Evolutionary conservation across 169 alveolate genomes (phyloP), one percentile per base, ranked within the genome.

Genomic region (Plasmodium sp.): DNA sequence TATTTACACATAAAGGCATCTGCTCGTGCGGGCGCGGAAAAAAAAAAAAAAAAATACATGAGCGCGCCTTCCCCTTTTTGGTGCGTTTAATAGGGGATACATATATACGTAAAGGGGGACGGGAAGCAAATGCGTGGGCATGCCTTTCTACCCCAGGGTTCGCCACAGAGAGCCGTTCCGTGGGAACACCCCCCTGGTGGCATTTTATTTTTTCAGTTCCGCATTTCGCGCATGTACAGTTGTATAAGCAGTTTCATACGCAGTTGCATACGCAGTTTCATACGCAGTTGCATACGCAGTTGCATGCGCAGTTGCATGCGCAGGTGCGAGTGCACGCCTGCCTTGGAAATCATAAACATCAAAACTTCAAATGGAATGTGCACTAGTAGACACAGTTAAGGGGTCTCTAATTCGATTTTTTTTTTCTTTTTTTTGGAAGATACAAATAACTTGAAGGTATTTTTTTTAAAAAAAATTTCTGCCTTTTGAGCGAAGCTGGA

Each of bases 1-100:
- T 34, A 72, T 72, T 33, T 72, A 75, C 22, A 75, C 83, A 75
- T 75, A 75, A 67, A 3, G 77, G 77, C n/a, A 67, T 31, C 77
- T 67, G 41, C 39, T 67, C 14, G 39, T 67, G 39, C 39, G 36
- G 77, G 77, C 33, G 33, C 14, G 56, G 54, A 33, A 14, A 7
- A 33, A 74, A 31, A 16, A 67, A 67, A 71, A 71, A 71, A 14
- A 31, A 71, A 31, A 75, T 75, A 75, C 18, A 75, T 75, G 22
- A 14, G 45, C 22, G 33, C 14, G 45, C 33, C n/a, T 75, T n/a
- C 56, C 34, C 45, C 16, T 75, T 27, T 34, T 75, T 1, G 67
- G 41, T 27, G 41, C 12, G 27, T 51, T 22, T 51, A 51, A 51
- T 51, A 16, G 62, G 62, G 62, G 62, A 51, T 2, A 51, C 62